Evolutionary conservation across 1,284 basidiomycete genomes (phyloP), one percentile per base, ranked within the genome.

Genomic region (Athelia sp.): DNA sequence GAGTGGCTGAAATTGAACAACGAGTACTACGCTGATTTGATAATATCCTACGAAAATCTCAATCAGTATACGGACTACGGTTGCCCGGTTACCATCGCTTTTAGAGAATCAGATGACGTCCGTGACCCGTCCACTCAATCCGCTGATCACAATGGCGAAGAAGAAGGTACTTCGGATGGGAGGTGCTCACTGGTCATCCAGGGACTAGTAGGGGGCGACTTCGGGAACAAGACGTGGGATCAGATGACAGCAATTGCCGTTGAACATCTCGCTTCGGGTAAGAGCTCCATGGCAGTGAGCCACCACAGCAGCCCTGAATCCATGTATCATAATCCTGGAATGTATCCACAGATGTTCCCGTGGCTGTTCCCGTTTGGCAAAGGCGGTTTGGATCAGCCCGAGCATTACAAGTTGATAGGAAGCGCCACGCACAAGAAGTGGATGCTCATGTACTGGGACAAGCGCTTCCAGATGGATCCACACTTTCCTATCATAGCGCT

Each of bases 401-500:
- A 31, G 11, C 24, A 17, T 22, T n/a, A n/a, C n/a, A n/a, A n/a
- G n/a, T n/a, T n/a, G n/a, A 35, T 19, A 15, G 14, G 4, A 21
- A 23, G 9, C 22, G 23, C 19, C 34, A 60, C 53, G n/a, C 61
- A 62, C 40, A 64, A 64, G 31, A 40, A 49, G 19, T 49, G 57
- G 13, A 46, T 70, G 8, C 49, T 72, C 1, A 60, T 68, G 60
- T 71, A 71, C 51, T 58, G 67, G 52, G 68, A 74, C 50, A 66
- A 67, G 43, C 34, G 64, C 1, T 74, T 74, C 55, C 70, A 73
- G 45, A 43, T 35, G 0, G 71, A 72, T 48, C 21, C 51, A 1
- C 48, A 57, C 14, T 74, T 72, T 55, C 57, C 65, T 13, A 21
- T 74, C 22, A 55, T 72, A n/a, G 67, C 65, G 0, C 71, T 74